phyloP scores from a whole-genome alignment of 2,329 filamentous ascomycete genomes.

The Epichloe bromicola region DNA sequence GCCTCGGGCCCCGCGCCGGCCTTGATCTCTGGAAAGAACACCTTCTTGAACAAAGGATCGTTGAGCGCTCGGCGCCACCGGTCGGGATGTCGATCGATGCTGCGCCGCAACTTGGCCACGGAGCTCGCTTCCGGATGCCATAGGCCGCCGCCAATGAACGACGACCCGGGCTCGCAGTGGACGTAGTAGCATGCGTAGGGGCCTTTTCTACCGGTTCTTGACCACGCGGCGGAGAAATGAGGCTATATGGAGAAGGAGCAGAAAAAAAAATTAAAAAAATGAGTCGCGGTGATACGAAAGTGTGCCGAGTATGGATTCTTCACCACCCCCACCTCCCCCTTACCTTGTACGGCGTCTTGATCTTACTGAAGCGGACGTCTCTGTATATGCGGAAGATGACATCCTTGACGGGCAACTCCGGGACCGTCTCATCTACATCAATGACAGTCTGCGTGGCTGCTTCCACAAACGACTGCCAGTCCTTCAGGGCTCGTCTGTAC shows the following conservation, averaged over 20 bases:
- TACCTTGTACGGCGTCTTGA: slow-evolving; percentile 82
- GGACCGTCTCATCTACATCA: slow-evolving; percentile 66
- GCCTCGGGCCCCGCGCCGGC: slow-evolving; percentile 29
- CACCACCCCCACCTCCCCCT: slow-evolving; percentile 9
- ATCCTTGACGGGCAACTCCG: slow-evolving; percentile 76
- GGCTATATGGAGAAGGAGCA: slow-evolving; percentile 31
- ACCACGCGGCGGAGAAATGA: slow-evolving; percentile 77
- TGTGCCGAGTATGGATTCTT: no score
- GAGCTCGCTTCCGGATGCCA: slow-evolving; percentile 63
- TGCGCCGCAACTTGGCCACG: slow-evolving; percentile 54
- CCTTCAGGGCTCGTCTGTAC: slow-evolving; percentile 63
- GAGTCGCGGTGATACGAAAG: not conserved
- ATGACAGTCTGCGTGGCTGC: slow-evolving; percentile 56
- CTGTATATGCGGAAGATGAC: slow-evolving; percentile 79
- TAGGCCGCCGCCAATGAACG: slow-evolving; percentile 68
- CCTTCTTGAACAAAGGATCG: slow-evolving; percentile 44
- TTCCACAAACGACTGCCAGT: slow-evolving; percentile 72
- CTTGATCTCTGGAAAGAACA: slow-evolving; percentile 43
- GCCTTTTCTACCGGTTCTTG: slow-evolving; percentile 74
- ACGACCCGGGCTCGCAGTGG: slow-evolving; percentile 59
- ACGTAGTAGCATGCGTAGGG: slow-evolving; percentile 84
- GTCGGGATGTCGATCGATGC: slow-evolving; percentile 61
- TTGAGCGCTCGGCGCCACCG: slow-evolving; percentile 56
- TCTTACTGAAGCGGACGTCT: slow-evolving; percentile 72
- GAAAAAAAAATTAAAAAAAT: not conserved